phyloP scores from a whole-genome alignment of 352 stramenopile genomes.

The Lagenidium giganteum region DNA sequence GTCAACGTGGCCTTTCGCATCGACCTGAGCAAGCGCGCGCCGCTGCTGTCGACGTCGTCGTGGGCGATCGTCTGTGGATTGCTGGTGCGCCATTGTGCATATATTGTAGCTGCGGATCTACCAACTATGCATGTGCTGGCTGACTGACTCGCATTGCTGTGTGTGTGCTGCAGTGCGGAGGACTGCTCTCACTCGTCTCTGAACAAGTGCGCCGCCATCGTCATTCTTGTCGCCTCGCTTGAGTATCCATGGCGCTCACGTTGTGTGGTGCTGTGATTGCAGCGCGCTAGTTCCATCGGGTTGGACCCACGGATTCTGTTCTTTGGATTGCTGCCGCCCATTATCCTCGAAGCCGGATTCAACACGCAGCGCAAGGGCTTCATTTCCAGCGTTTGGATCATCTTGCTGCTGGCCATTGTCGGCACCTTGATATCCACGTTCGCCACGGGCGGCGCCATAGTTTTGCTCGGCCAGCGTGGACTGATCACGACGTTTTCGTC shows the following conservation, averaged over 20 bases:
- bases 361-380: constrained; percentile 61
- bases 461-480: constrained; percentile 31
- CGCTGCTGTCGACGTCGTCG: constrained; percentile 53
- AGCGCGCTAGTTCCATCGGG: constrained; percentile 36
- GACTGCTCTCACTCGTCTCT: constrained; percentile 32
- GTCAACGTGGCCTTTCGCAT: constrained; percentile 64
- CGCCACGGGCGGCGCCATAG: constrained; percentile 37
- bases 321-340: constrained; percentile 49
- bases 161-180: constrained; percentile 26
- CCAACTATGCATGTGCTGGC: no score
- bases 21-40: constrained; percentile 33
- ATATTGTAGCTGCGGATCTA: not conserved
- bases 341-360: constrained; percentile 64
- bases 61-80: constrained; percentile 62
- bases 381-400: constrained; percentile 42
- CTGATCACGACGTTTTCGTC: constrained; percentile 58
- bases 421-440: constrained; percentile 48
- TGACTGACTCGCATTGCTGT: no score
- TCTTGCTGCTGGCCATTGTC: constrained; percentile 35
- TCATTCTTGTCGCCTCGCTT: no score
- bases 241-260: not conserved
- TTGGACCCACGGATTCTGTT: constrained; percentile 64
- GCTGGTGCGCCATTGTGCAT: constrained; percentile 8
- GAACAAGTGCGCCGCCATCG: constrained; percentile 18
- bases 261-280: not conserved